Evolutionary conservation across 2,329 filamentous ascomycete species (phyloP), one percentile per base, ranked within the genome.

Genomic region (Fusarium coffeatum): DNA sequence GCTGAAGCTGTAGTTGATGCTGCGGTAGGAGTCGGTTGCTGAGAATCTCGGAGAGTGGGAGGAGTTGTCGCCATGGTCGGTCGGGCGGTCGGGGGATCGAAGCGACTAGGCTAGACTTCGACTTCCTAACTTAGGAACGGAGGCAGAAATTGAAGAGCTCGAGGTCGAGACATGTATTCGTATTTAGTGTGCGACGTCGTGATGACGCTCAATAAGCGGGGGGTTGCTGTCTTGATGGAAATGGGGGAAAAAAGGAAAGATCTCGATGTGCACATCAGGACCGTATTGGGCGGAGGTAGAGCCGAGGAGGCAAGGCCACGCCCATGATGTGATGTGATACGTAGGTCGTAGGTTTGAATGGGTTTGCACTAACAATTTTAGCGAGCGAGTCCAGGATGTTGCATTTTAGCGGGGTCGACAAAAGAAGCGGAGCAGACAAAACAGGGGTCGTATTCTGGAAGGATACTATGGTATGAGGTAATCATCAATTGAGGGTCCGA

Each of bases 41-140:
- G 64, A 22, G 47, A 61, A 50, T 69, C 60, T 49, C 57, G 43
- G 30, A 55, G 62, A 20, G 22, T 25, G 22, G 69, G 51, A 59
- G 69, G 65, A 69, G 68, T 69, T 59, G 69, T 72, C 57, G 69
- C 69, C 69, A 71, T 71, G 65, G 48, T 64, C 41, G 20, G 64
- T 66, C 37, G 15, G 25, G 20, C n/a, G 49, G 49, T 27, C 32
- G 34, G 32, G 23, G n/a, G 12, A n/a, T 53, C 18, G 34, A 53
- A 53, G n/a, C 32, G 34, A 27, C 34, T 57, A 53, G 60, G 40
- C 67, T 55, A 62, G 49, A 60, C 27, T 42, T 25, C 27, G 30
- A 30, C 48, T 37, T 37, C 34, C 34, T 37, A 37, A 37, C 18
- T 37, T 10, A n/a, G 15, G 13, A 42, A 20, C 49, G 16, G 23